Percentiles rank a stretch among this genome's conserved stretches.
These are phyloP conservation scores for Clausena lansium DNA, from an alignment of 345 rosid genomes.

Conservation along the genomic window DNA sequence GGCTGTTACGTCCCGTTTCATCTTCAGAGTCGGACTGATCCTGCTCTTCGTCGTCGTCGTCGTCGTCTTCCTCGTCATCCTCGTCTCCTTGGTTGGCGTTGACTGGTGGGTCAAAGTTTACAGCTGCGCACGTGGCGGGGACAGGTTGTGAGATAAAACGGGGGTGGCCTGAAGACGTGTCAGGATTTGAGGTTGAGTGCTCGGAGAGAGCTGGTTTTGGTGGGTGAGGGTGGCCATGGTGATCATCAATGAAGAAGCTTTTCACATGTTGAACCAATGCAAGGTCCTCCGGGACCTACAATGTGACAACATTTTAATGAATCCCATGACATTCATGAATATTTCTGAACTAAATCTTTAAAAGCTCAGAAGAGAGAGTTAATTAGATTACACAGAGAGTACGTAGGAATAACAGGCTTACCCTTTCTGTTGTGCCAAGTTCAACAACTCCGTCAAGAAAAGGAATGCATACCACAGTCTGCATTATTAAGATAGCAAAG, in stretches of 20 bases:
- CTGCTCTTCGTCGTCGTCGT: slow-evolving; percentile 32
- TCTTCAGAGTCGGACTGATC: slow-evolving; percentile 38
- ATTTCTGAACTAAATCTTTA: too few relatives aligned
- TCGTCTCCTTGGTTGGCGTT: slow-evolving; percentile 28
- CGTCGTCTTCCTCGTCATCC: slow-evolving; percentile 33
- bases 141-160: slow-evolving; percentile 38
- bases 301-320: neutral
- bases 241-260: slow-evolving; percentile 54
- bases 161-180: slow-evolving; percentile 47
- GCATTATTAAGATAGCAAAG: slow-evolving; percentile 15
- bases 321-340: too few relatives aligned
- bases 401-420: slow-evolving; percentile 2
- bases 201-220: slow-evolving; percentile 77
- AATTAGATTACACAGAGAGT: too few relatives aligned
- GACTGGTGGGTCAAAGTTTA: slow-evolving; percentile 20
- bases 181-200: slow-evolving; percentile 74
- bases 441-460: slow-evolving; percentile 88
- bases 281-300: slow-evolving; percentile 60
- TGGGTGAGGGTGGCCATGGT: slow-evolving; percentile 29
- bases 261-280: slow-evolving; percentile 54
- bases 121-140: slow-evolving; percentile 29
- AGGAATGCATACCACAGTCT: slow-evolving; percentile 96
- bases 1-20: slow-evolving; percentile 35
- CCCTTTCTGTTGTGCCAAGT: slow-evolving; percentile 78
- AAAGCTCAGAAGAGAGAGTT: too few relatives aligned